These are phyloP conservation scores for Aspergillus indologenus DNA, from an alignment of 495 filamentous ascomycete species.

Conservation along the genomic window DNA sequence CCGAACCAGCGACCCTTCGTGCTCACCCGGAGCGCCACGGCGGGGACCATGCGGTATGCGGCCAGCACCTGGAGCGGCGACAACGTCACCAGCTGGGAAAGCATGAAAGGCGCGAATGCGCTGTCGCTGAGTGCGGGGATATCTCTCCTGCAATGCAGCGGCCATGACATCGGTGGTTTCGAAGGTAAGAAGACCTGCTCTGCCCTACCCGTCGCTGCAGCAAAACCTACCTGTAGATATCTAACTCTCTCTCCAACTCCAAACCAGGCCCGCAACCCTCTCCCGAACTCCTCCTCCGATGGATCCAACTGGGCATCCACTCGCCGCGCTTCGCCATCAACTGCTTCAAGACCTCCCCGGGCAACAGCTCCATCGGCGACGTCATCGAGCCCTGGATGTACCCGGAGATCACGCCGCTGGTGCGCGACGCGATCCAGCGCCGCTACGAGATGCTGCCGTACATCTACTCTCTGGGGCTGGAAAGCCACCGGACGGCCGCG, in stretches of 20 bases:
- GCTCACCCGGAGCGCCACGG: constrained; percentile 63
- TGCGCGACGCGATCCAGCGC: constrained; percentile 62
- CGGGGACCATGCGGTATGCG: constrained; percentile 64
- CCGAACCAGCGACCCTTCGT: constrained; percentile 60
- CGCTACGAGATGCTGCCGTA: constrained; percentile 69
- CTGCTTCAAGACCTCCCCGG: constrained; percentile 65
- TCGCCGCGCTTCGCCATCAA: constrained; percentile 70
- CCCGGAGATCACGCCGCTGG: constrained; percentile 54
- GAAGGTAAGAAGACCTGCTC: constrained; percentile 43
- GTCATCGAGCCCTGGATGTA: constrained; percentile 76
- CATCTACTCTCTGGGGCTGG: constrained; percentile 59
- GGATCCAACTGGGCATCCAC: constrained; percentile 67
- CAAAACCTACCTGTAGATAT: too few species aligned
- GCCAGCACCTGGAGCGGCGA: constrained; percentile 67
- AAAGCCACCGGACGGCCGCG: constrained; percentile 54
- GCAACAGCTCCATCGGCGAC: constrained; percentile 59
- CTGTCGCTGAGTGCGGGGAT: constrained; percentile 65
- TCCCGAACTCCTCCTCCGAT: constrained; percentile 65
- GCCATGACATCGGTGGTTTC: constrained; percentile 71
- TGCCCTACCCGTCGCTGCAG: too few species aligned
- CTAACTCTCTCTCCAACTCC: too few species aligned
- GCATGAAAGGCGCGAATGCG: constrained; percentile 64
- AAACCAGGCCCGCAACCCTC: constrained; percentile 58
- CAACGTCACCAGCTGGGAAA: constrained; percentile 63
- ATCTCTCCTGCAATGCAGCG: constrained; percentile 62